These are phyloP conservation scores for Cucumis hystrix DNA, from an alignment of 306 rosid species.

Conservation along the genomic window DNA sequence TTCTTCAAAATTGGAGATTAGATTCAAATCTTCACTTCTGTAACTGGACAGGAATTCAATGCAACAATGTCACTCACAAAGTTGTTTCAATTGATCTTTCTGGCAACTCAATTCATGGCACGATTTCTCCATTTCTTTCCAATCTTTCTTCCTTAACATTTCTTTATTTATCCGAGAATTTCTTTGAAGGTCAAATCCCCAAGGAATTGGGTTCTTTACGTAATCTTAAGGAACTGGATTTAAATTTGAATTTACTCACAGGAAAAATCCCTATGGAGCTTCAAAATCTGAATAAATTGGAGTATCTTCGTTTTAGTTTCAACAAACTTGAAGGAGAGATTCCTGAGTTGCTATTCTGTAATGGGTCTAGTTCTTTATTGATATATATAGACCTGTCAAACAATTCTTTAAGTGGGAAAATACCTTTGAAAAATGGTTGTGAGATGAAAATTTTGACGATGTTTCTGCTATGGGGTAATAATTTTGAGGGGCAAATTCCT, in stretches of 20 bases:
- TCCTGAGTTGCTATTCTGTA: constrained; percentile 59
- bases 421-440: constrained; percentile 49
- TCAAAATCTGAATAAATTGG: constrained; percentile 44
- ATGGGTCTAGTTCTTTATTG: constrained; percentile 37
- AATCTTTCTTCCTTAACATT: constrained; percentile 51
- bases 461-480: constrained; percentile 74
- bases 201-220: constrained; percentile 45
- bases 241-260: constrained; percentile 44
- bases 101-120: constrained; percentile 42
- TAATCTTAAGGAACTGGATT: constrained; percentile 40
- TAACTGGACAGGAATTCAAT: constrained; percentile 56
- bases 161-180: constrained; percentile 69
- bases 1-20: constrained; percentile 45
- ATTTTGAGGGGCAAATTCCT: constrained; percentile 49
- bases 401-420: constrained; percentile 54
- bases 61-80: constrained; percentile 42
- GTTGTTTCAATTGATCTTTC: constrained; percentile 69
- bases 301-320: constrained; percentile 60
- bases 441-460: constrained; percentile 33
- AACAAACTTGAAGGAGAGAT: constrained; percentile 51
- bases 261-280: constrained; percentile 48
- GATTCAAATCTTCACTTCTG: constrained; percentile 32
- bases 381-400: constrained; percentile 69
- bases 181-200: constrained; percentile 58
- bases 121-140: constrained; percentile 51